Percentiles rank a stretch among this genome's conserved stretches.
These are phyloP conservation scores for Linum lewisii DNA, from an alignment of 345 rosid genomes.

Conservation along the genomic window DNA sequence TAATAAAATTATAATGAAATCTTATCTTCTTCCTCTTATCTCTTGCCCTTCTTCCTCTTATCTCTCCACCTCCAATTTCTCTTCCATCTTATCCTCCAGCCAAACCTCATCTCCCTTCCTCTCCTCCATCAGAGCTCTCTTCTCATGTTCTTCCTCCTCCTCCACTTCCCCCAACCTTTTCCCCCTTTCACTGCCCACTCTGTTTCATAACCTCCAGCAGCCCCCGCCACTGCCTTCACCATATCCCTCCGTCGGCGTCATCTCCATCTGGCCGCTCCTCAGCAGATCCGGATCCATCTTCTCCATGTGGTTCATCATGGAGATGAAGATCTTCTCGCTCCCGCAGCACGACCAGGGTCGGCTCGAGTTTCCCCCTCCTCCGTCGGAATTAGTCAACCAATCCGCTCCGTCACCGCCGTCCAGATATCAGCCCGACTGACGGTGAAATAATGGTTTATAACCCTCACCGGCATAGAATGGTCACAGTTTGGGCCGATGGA, in stretches of 20 bases:
- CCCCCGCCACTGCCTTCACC: constrained; percentile 48
- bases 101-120: constrained; percentile 23
- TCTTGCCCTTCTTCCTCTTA: too few species aligned
- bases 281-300: constrained; percentile 88
- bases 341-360: constrained; percentile 98
- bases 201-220: constrained; percentile 39
- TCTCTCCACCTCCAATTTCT: too few species aligned
- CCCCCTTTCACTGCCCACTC: constrained; percentile 27
- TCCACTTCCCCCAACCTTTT: constrained; percentile 19
- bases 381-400: constrained; percentile 27
- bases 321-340: constrained; percentile 88
- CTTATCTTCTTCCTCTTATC: too few species aligned
- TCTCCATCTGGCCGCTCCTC: constrained; percentile 87
- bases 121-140: constrained; percentile 49
- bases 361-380: constrained; percentile 45
- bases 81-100: too few species aligned
- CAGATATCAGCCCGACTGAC: too few species aligned
- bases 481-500: too few species aligned
- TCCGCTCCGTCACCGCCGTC: constrained; percentile 28
- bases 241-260: constrained; percentile 73
- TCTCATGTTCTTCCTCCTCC: constrained; percentile 59
- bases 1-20: too few species aligned
- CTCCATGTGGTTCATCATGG: constrained; percentile 84
- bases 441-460: too few species aligned
- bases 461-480: too few species aligned